A percentile compares a stretch with the other conserved stretches of the same genome.
These are phyloP conservation scores for Vararia minispora DNA, from an alignment of 768 basidiomycete species.

Conservation along the genomic window DNA sequence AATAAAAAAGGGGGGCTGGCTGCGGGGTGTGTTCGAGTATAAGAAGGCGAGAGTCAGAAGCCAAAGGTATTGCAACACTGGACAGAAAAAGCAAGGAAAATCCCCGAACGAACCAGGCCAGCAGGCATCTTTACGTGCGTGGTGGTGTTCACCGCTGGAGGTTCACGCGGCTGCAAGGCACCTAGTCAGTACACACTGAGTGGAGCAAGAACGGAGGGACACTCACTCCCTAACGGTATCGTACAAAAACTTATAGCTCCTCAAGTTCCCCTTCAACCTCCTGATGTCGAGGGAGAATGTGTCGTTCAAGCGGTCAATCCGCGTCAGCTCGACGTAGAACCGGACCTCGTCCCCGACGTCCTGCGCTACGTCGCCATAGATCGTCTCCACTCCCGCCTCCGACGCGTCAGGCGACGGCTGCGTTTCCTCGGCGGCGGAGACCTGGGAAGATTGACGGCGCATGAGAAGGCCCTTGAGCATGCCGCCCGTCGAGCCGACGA, in stretches of 20 bases:
- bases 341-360: constrained; percentile 94
- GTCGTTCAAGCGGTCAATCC: constrained; percentile 80
- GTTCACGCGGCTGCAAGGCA: constrained; percentile 23
- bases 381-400: constrained; percentile 33
- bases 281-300: constrained; percentile 90
- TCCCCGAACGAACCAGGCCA: too few species aligned
- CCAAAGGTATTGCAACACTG: too few species aligned
- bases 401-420: constrained; percentile 17
- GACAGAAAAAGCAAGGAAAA: too few species aligned
- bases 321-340: constrained; percentile 90
- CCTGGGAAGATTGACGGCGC: constrained; percentile 85
- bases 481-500: constrained; percentile 49
- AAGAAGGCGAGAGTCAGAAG: too few species aligned
- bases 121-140: too few species aligned
- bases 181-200: constrained; percentile 9
- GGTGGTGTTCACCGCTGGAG: constrained; percentile 20
- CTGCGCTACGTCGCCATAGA: constrained; percentile 71
- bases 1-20: too few species aligned
- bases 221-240: constrained; percentile 80
- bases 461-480: constrained; percentile 85
- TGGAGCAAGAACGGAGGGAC: constrained; percentile 7
- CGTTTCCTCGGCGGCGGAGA: constrained; percentile 25
- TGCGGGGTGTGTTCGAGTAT: too few species aligned
- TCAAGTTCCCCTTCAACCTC: constrained; percentile 82
- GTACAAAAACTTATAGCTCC: constrained; percentile 89